Evolutionary conservation across 345 rosid species (phyloP), one percentile per base, ranked within the genome.

Genomic region (Acer negundo): DNA sequence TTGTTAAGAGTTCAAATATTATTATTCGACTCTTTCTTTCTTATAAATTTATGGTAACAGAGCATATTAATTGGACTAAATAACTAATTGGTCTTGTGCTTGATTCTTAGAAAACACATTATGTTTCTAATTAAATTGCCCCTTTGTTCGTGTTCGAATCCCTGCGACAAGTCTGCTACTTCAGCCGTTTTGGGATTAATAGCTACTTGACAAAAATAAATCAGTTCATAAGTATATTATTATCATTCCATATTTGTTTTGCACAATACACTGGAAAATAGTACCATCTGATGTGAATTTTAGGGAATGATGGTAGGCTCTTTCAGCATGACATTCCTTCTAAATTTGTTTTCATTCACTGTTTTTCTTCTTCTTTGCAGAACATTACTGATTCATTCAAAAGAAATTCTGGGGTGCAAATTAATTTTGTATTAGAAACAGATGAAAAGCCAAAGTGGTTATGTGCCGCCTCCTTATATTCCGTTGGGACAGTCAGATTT

Each of bases 391-490:
- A 46, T 53, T 23, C 22, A 61, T 61, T 15, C 3, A 6, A n/a
- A 44, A 66, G 44, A 67, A 66, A 58, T 31, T 74, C 69, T 65
- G 62, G 56, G 58, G 24, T 11, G 44, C 16, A 3, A 22, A 47
- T 49, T 23, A 1, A 11, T 26, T 56, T 75, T 70, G 35, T 74
- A 35, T 26, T 10, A 9, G 12, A 49, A 24, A 77, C 84, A 40
- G 82, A 95, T 93, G 99, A 75, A 82, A 51, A 83, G 84, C 78
- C 80, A 82, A 67, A 80, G 89, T 59, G 76, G 85, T 70, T 95
- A 95, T 77, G 87, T 89, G 74, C 99, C 98, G 1, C 99, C 98
- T 16, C 72, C 87, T 81, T 95, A 95, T 73, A 77, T 93, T 78
- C 97, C 96, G 10, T 72, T 93, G 81, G 89, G 82, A 46, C 90